phyloP scores from a whole-genome alignment of 2,329 filamentous ascomycete species.

The Aspergillus latus region DNA sequence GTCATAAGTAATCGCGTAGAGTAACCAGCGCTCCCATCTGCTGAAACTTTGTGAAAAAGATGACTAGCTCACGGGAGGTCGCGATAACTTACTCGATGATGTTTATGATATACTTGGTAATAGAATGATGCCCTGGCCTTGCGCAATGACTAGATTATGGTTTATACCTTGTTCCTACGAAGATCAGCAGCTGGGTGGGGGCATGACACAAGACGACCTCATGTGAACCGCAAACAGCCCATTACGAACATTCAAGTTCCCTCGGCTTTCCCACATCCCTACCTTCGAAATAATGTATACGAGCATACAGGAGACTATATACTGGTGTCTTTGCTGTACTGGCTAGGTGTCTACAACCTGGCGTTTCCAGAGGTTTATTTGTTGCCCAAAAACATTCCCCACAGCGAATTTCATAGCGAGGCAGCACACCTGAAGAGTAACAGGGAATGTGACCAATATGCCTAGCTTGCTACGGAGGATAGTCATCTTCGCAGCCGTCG shows the following conservation, averaged over 20 bases:
- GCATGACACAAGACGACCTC: constrained; percentile 12
- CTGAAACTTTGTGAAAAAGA: neutral
- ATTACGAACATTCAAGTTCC: constrained; percentile 1
- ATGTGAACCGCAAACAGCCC: constrained; percentile 11
- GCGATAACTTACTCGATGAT: neutral
- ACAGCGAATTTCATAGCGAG: constrained; percentile 10
- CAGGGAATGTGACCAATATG: constrained; percentile 52
- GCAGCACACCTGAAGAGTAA: neutral
- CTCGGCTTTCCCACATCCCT: neutral
- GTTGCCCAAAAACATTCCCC: constrained; percentile 2
- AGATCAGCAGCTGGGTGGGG: constrained; percentile 10
- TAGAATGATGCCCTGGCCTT: neutral
- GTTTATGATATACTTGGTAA: neutral
- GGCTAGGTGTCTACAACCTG: neutral
- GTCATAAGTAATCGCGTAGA: neutral
- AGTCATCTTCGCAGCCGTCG: constrained; percentile 74
- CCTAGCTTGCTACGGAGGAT: constrained; percentile 76
- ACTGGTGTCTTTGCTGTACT: neutral
- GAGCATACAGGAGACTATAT: neutral
- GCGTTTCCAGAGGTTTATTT: neutral
- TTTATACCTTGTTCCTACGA: neutral
- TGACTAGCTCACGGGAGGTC: neutral
- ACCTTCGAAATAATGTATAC: neutral
- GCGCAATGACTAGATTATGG: neutral
- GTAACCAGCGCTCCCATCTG: neutral